phyloP scores from a whole-genome alignment of 768 basidiomycete genomes.

The Clitopilus hobsonii region DNA sequence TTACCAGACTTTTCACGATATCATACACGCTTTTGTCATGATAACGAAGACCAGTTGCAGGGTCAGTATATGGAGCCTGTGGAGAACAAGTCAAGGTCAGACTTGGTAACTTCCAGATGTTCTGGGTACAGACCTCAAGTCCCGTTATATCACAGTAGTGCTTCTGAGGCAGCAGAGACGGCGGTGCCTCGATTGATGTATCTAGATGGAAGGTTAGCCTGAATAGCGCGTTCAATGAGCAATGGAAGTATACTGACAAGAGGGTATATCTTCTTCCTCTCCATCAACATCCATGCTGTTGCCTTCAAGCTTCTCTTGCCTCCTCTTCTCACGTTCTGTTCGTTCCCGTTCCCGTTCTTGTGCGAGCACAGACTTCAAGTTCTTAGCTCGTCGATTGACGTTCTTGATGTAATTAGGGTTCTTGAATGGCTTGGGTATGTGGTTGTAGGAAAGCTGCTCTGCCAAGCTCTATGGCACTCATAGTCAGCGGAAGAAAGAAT shows the following conservation, averaged over 20 bases:
- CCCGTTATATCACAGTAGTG: conserved; percentile 88
- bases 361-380: conserved; percentile 70
- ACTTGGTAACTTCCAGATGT: not conserved
- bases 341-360: conserved; percentile 78
- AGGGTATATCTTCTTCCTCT: conserved; percentile 60
- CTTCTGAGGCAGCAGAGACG: conserved; percentile 69
- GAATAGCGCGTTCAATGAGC: not conserved
- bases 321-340: conserved; percentile 55
- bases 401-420: conserved; percentile 68
- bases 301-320: conserved; percentile 42
- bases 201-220: conserved; percentile 35
- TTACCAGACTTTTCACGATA: conserved; percentile 68
- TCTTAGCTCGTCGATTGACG: conserved; percentile 68
- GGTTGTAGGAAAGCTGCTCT: conserved; percentile 70
- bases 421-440: conserved; percentile 74
- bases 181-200: conserved; percentile 79
- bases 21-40: conserved; percentile 89
- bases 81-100: not conserved
- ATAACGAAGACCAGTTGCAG: conserved; percentile 72
- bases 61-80: conserved; percentile 82
- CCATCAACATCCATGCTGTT: conserved; percentile 55
- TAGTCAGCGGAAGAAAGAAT: not conserved
- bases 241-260: conserved; percentile 42
- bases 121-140: conserved; percentile 47
- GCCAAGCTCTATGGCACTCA: conserved; percentile 50